Percentiles rank a stretch among this genome's conserved stretches.
These are phyloP conservation scores for Cylindrodendrum hubeiense DNA, from an alignment of 2,329 filamentous ascomycete genomes.

Conservation along the genomic window DNA sequence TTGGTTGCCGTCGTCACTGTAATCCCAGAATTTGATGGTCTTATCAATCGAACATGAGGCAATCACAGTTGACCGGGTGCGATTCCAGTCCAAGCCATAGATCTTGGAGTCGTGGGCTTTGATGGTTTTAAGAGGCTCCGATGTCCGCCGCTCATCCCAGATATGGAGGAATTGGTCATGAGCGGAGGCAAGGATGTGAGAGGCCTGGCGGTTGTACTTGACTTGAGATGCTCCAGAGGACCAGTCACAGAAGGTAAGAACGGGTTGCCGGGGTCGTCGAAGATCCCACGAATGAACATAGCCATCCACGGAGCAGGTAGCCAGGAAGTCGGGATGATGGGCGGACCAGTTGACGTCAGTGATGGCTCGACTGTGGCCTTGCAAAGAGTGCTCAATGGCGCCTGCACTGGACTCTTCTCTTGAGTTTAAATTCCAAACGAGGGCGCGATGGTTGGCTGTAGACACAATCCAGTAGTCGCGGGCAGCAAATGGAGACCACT, in stretches of 20 bases:
- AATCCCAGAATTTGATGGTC: slow-evolving; percentile 95
- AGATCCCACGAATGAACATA: slow-evolving; percentile 96
- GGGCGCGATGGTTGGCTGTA: slow-evolving; percentile 92
- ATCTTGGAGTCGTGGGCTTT: slow-evolving; percentile 93
- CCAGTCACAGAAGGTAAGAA: slow-evolving; percentile 90
- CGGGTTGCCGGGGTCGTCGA: slow-evolving; percentile 78
- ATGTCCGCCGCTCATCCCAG: slow-evolving; percentile 88
- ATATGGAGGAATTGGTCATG: slow-evolving; percentile 90
- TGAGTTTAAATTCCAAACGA: slow-evolving; percentile 92
- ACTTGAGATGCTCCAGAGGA: slow-evolving; percentile 94
- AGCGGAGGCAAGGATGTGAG: slow-evolving; percentile 89
- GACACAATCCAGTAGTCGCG: slow-evolving; percentile 95
- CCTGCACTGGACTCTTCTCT: slow-evolving; percentile 77
- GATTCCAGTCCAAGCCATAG: slow-evolving; percentile 95
- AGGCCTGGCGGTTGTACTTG: slow-evolving; percentile 91
- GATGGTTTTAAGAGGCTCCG: slow-evolving; percentile 84
- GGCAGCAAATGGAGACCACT: slow-evolving; percentile 94
- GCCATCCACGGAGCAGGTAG: slow-evolving; percentile 92
- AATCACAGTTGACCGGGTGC: slow-evolving; percentile 77
- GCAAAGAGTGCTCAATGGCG: slow-evolving; percentile 87
- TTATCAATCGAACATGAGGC: slow-evolving; percentile 92
- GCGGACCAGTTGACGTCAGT: slow-evolving; percentile 98
- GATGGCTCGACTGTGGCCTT: slow-evolving; percentile 86
- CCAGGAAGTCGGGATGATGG: slow-evolving; percentile 88
- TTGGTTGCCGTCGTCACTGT: slow-evolving; percentile 68